Conservation (phyloP, 495 filamentous ascomycete species). For the Hypoxylon fuscum region DNA sequence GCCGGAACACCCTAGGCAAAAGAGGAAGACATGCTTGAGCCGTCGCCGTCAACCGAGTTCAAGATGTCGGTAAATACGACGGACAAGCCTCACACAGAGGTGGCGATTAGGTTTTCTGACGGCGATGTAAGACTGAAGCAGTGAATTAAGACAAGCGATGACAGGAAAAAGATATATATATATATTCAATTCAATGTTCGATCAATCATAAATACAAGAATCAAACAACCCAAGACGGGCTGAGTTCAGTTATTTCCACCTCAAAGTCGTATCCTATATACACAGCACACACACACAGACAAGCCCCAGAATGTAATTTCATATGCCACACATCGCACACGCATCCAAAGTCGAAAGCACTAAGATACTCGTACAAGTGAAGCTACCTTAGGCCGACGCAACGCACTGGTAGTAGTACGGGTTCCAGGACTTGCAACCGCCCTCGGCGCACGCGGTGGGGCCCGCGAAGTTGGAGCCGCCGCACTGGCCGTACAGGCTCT, state of each 20-base stretch:
- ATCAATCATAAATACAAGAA: slow-evolving; percentile 26
- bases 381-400: slow-evolving; percentile 15
- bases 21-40: too few relatives aligned
- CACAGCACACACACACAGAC: not conserved
- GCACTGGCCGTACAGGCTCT: slow-evolving; percentile 60
- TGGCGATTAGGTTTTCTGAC: too few relatives aligned
- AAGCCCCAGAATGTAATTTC: not conserved
- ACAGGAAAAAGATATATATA: not conserved
- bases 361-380: not conserved
- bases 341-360: too few relatives aligned
- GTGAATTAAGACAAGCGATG: too few relatives aligned
- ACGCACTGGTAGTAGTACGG: slow-evolving; percentile 63
- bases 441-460: slow-evolving; percentile 55
- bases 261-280: not conserved
- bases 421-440: slow-evolving; percentile 59
- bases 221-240: not conserved
- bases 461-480: slow-evolving; percentile 61
- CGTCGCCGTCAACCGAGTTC: too few relatives aligned
- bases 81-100: too few relatives aligned
- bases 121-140: too few relatives aligned
- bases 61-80: too few relatives aligned
- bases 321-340: too few relatives aligned
- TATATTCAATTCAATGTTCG: slow-evolving; percentile 7
- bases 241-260: not conserved
- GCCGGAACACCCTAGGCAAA: too few relatives aligned